Base-by-base conservation (phyloP, 1,284 basidiomycete species). In the Ganoderma lucidum region DNA sequence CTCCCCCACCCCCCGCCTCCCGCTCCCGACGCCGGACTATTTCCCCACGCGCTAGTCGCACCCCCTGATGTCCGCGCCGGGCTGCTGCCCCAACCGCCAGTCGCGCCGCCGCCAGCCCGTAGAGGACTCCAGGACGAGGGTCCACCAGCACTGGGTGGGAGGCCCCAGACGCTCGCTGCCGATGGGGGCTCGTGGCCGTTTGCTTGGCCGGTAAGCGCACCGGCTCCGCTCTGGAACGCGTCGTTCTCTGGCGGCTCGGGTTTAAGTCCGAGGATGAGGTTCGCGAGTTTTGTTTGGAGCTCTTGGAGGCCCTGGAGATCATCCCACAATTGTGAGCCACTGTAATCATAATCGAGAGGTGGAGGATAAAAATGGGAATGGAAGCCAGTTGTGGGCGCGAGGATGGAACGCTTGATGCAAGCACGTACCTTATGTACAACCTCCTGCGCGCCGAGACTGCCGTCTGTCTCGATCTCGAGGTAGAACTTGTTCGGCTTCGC, bases 401-500 rank as follows among this genome's bases (percentile, higher is more conserved):
- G 32, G 4, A 19, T 3, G 23, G 12, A 51, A n/a, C 19, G 2
- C 2, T 6, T 2, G 35, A 23, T 23, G 19, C 2, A 19, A 30
- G 28, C 12, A 75, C 83, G 65, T 66, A 93, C 94, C 85, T 90
- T 94, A 84, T 94, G 90, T 4, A 98, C 90, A 4, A 97, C 95
- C 76, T 96, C 95, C 76, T 95, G 91, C 0, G 96, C 95, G 8
- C 90, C 89, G 35, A 98, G 82, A 76, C 93, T 95, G 8, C 96
- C 96, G 70, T 96, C 95, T 15, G 94, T 94, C 82, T 98, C 96
- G 3, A 97, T 93, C 70, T 95, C 92, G 75, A 96, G 90, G 81
- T 98, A 98, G 81, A 96, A 98, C 77, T 93, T 93, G 48, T 88
- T 87, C 1, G 96, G 94, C 77, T 95, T 92, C 55, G 95, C 94